phyloP scores from a whole-genome alignment of 2,329 filamentous ascomycete genomes.

The Microdochium bolleyi region DNA sequence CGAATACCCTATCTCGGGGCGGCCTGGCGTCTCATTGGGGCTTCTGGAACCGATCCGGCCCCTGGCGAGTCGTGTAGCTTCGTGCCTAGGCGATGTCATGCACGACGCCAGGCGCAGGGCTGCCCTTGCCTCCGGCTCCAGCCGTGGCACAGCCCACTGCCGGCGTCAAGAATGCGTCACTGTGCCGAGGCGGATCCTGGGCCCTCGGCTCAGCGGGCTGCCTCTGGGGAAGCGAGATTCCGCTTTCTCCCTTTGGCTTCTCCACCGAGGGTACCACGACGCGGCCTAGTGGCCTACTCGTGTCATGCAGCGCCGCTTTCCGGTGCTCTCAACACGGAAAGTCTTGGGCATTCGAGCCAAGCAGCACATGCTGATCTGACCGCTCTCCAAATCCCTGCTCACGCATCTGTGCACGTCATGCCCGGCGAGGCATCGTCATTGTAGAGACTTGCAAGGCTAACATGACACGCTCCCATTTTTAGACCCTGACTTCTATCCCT shows the following conservation, averaged over 20 bases:
- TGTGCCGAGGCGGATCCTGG: neutral
- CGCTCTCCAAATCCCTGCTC: neutral
- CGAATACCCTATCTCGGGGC: neutral
- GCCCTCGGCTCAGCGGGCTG: neutral
- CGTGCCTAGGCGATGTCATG: neutral
- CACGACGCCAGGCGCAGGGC: neutral
- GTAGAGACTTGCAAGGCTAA: constrained; percentile 6
- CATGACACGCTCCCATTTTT: constrained; percentile 3
- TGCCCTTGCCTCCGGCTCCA: neutral
- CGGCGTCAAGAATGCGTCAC: neutral
- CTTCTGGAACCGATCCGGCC: neutral
- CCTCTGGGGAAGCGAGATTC: neutral
- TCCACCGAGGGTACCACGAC: neutral
- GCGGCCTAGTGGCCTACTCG: neutral
- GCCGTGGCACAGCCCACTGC: neutral
- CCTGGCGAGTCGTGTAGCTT: neutral
- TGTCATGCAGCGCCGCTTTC: neutral
- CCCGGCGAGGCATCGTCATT: neutral
- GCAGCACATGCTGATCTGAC: neutral
- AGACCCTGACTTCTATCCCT: constrained; percentile 39
- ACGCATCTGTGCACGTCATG: neutral
- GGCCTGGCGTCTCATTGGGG: neutral
- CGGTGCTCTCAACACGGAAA: neutral
- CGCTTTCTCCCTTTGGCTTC: neutral
- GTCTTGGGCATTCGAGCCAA: neutral